A percentile compares a stretch with the other conserved stretches of the same genome.
Evolutionary conservation across 2,329 filamentous ascomycete genomes (phyloP).

Genomic region (Neonectria punicea): DNA sequence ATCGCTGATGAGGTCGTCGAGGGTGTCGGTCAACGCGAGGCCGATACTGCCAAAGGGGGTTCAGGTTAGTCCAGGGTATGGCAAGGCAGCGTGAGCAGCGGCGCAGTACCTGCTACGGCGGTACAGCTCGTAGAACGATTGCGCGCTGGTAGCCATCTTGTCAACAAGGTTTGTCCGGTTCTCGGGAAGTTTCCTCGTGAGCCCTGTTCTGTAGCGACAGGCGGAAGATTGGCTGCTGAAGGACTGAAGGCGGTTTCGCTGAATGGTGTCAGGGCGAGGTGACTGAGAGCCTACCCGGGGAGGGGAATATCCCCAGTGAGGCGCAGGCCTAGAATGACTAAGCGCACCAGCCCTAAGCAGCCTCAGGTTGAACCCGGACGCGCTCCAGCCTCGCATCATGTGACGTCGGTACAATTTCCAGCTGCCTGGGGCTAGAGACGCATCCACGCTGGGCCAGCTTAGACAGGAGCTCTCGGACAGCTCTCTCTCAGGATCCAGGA

Average conservation of each 20-base stretch:
- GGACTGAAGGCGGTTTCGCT: constrained; percentile 9
- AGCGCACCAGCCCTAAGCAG: constrained; percentile 25
- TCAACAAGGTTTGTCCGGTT: constrained; percentile 14
- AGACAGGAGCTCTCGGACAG: constrained; percentile 45
- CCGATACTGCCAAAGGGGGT: constrained; percentile 75
- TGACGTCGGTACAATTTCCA: constrained; percentile 47
- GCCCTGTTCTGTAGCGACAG: constrained; percentile 1
- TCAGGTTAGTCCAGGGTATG: constrained; percentile 40
- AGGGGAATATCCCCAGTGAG: constrained; percentile 11
- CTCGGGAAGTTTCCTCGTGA: constrained; percentile 8
- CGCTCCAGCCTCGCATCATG: constrained; percentile 47
- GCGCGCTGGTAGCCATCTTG: constrained; percentile 60
- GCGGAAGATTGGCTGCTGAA: constrained; percentile 7
- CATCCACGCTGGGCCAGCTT: constrained; percentile 34
- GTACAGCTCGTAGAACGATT: constrained; percentile 92
- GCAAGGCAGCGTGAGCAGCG: constrained; percentile 45
- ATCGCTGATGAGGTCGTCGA: constrained; percentile 95
- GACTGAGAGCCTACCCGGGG: not conserved
- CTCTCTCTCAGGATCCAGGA: constrained; percentile 29
- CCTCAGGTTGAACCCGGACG: not conserved
- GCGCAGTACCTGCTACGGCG: constrained; percentile 89
- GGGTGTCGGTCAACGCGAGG: constrained; percentile 91
- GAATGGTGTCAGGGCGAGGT: constrained; percentile 17
- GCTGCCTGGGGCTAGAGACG: constrained; percentile 39
- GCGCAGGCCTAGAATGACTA: constrained; percentile 39